phyloP scores from a whole-genome alignment of 169 alveolate species.

The Babesia caballi region DNA sequence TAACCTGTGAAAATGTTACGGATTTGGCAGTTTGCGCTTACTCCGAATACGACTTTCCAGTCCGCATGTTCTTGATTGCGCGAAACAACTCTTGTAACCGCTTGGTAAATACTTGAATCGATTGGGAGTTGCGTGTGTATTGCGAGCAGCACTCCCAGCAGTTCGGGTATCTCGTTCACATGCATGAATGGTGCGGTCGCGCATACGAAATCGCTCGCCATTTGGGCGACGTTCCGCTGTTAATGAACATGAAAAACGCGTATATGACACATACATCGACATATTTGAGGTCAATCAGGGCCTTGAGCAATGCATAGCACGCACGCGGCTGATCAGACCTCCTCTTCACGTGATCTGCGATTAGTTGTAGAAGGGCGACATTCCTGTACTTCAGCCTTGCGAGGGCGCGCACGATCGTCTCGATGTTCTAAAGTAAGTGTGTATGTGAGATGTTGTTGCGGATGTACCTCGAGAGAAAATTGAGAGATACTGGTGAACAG shows the following conservation, averaged over 20 bases:
- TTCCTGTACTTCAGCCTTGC: neutral
- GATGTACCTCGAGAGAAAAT: conserved; percentile 9
- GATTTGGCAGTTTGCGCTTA: neutral
- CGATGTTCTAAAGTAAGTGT: neutral
- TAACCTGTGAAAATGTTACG: neutral
- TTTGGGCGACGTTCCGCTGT: conserved; percentile 5
- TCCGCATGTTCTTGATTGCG: neutral
- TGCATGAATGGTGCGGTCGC: neutral
- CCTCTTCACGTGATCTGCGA: conserved; percentile 6
- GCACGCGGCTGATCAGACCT: neutral
- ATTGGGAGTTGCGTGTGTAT: neutral
- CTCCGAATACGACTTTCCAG: conserved; percentile 5
- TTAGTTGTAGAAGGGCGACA: conserved; percentile 1
- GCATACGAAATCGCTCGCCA: neutral
- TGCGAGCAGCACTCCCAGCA: neutral
- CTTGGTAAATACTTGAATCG: neutral
- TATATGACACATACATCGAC: neutral
- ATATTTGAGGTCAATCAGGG: neutral
- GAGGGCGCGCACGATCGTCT: neutral
- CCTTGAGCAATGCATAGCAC: neutral
- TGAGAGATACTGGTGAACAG: conserved; percentile 3
- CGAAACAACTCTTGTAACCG: neutral
- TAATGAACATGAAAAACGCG: neutral
- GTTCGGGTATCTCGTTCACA: neutral
- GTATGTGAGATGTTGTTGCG: neutral